A percentile compares a stretch with the other conserved stretches of the same genome.
phyloP scores from a whole-genome alignment of 176 grass and related monocot genomes.

The Cymbopogon citratus region DNA sequence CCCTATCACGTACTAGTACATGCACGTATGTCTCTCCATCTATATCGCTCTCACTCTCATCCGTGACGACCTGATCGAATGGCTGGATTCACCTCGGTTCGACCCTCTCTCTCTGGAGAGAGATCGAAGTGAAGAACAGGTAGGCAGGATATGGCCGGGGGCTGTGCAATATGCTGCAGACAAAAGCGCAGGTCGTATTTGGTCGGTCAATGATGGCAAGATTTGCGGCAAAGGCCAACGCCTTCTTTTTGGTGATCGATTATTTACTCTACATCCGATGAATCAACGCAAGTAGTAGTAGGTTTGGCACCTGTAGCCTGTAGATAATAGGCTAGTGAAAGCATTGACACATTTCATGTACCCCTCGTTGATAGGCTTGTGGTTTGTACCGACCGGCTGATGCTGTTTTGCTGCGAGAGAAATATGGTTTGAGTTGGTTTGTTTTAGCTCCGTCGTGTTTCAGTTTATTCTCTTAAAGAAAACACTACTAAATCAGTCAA shows the following conservation, averaged over 20 bases:
- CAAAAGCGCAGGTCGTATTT: constrained; percentile 4
- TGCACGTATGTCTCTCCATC: not conserved
- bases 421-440: no score
- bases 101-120: not conserved
- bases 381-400: no score
- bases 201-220: not conserved
- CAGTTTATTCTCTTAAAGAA: no score
- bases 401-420: no score
- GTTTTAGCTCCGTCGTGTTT: no score
- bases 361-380: no score
- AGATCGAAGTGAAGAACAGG: not conserved
- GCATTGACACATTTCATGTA: not conserved
- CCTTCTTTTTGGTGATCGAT: not conserved
- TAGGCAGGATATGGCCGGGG: constrained; percentile 32
- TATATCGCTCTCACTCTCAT: not conserved
- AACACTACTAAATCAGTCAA: no score
- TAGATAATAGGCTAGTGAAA: not conserved
- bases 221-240: not conserved
- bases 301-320: constrained; percentile 1
- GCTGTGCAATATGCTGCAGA: not conserved
- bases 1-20: constrained; percentile 12
- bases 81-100: not conserved
- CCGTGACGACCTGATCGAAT: not conserved
- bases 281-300: not conserved
- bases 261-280: not conserved